These are phyloP conservation scores for Fagopyrum tataricum DNA, from an alignment of 148 eudicot genomes.

Conservation along the genomic window DNA sequence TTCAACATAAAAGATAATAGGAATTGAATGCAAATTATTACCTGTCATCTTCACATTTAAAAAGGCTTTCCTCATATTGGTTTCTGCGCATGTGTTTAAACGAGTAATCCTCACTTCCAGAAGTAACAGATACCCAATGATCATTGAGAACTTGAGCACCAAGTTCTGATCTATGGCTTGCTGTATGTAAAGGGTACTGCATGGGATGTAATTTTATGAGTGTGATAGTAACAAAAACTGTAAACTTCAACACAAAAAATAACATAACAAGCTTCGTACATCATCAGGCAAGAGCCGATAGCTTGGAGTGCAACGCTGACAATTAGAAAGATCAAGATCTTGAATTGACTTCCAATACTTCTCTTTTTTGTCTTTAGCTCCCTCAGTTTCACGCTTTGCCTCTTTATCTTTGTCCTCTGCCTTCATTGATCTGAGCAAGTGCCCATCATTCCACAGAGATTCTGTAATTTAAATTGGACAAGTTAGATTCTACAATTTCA, in stretches of 20 bases:
- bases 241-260: slow-evolving; percentile 15
- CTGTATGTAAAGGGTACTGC: slow-evolving; percentile 89
- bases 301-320: slow-evolving; percentile 91
- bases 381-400: slow-evolving; percentile 61
- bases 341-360: slow-evolving; percentile 84
- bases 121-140: slow-evolving; percentile 96
- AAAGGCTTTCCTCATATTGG: slow-evolving; percentile 97
- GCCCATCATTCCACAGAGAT: slow-evolving; percentile 60
- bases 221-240: slow-evolving; percentile 10
- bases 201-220: background rate
- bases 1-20: background rate
- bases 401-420: slow-evolving; percentile 69
- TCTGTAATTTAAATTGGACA: slow-evolving; percentile 26
- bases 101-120: slow-evolving; percentile 97
- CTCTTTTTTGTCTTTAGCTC: slow-evolving; percentile 64
- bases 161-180: slow-evolving; percentile 86
- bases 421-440: slow-evolving; percentile 41
- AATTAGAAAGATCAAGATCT: slow-evolving; percentile 89
- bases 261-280: slow-evolving; percentile 31
- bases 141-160: slow-evolving; percentile 90
- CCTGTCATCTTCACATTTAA: slow-evolving; percentile 99
- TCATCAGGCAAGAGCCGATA: slow-evolving; percentile 92
- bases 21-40: slow-evolving; percentile 22
- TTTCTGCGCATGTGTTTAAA: slow-evolving; percentile 99
- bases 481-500: background rate